These are phyloP conservation scores for Eucalyptus leucophloia DNA, from an alignment of 345 rosid genomes.

Conservation along the genomic window DNA sequence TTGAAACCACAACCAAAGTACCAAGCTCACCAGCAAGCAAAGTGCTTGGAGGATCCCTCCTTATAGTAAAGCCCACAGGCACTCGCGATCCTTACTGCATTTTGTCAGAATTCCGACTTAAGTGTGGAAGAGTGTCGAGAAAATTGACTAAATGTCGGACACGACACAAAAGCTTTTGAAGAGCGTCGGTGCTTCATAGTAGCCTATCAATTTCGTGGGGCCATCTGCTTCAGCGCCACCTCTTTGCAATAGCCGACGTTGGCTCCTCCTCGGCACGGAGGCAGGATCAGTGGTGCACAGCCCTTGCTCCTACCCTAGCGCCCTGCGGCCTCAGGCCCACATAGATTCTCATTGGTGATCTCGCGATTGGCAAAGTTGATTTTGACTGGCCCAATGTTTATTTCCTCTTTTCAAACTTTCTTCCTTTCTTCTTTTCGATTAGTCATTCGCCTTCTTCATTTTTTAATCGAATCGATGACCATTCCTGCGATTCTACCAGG, in stretches of 20 bases:
- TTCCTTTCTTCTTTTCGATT: background rate
- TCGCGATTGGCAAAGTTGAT: background rate
- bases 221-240: background rate
- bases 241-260: background rate
- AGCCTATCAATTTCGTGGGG: background rate
- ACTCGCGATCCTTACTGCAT: background rate
- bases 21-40: background rate
- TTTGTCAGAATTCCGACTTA: no score
- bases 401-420: background rate
- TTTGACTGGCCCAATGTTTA: background rate
- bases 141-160: fast-evolving
- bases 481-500: background rate
- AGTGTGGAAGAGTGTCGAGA: no score
- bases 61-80: slow-evolving; percentile 4
- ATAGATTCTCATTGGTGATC: background rate
- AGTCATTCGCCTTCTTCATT: background rate
- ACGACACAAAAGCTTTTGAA: fast-evolving
- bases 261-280: background rate
- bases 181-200: no score
- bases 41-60: background rate
- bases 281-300: background rate
- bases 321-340: background rate
- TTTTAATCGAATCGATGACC: background rate
- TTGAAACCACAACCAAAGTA: slow-evolving; percentile 4
- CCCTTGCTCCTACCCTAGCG: background rate